Evolutionary conservation across 768 basidiomycete species (phyloP).

Genomic region (Boletus bicolor): DNA sequence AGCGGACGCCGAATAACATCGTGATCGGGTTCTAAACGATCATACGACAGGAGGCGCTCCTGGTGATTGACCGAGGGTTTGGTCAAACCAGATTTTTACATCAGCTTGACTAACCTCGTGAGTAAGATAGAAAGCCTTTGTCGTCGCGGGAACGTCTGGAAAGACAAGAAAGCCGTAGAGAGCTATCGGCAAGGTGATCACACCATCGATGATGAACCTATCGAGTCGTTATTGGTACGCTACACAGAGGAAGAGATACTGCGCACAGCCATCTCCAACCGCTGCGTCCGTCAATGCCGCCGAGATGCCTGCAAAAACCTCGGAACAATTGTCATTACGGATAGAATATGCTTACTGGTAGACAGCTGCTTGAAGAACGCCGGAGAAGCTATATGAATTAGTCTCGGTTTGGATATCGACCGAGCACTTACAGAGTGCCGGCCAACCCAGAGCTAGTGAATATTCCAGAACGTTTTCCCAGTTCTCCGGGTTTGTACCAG

Average conservation of each 20-base stretch:
- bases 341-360: constrained; percentile 43
- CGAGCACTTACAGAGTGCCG: constrained; percentile 51
- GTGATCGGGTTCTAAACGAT: constrained; percentile 42
- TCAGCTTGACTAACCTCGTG: constrained; percentile 38
- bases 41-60: constrained; percentile 53
- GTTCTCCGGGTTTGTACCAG: constrained; percentile 69
- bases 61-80: constrained; percentile 18
- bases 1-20: constrained; percentile 43
- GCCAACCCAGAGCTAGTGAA: constrained; percentile 63
- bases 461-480: constrained; percentile 69
- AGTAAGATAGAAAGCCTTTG: constrained; percentile 60
- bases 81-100: not conserved
- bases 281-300: constrained; percentile 49
- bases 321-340: not conserved
- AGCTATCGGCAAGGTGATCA: constrained; percentile 71
- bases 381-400: constrained; percentile 49
- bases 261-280: constrained; percentile 66
- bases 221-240: not conserved
- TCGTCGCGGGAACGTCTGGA: constrained; percentile 66
- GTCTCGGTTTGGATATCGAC: not conserved
- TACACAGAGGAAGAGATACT: not conserved
- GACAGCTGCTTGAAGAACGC: constrained; percentile 60
- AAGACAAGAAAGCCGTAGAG: constrained; percentile 70
- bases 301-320: constrained; percentile 40
- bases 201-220: constrained; percentile 65